Percentiles rank a stretch among this genome's conserved stretches.
phyloP scores from a whole-genome alignment of 345 rosid species.

The Erodium maritimum region DNA sequence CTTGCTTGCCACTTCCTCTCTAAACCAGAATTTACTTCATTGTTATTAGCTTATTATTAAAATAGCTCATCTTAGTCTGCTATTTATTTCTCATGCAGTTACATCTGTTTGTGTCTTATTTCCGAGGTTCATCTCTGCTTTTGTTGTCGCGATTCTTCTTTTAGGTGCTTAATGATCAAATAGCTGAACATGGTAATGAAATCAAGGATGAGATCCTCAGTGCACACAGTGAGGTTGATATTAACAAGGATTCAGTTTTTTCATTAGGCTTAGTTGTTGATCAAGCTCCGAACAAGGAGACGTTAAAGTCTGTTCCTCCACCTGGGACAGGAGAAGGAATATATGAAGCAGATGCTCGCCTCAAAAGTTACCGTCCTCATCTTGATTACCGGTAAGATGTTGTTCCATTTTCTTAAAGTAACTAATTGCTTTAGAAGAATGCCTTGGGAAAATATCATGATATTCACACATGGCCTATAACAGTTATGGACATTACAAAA shows the following conservation, averaged over 20 bases:
- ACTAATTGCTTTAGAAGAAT: not conserved
- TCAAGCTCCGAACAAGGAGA: conserved; percentile 19
- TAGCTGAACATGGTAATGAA: conserved; percentile 32
- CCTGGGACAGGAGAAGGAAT: conserved; percentile 73
- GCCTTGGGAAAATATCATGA: not conserved
- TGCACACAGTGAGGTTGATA: conserved; percentile 17
- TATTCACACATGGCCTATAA: not conserved
- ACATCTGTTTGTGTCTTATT: too few relatives aligned
- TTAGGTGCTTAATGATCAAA: conserved; percentile 24
- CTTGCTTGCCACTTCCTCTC: not conserved
- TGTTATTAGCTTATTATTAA: too few relatives aligned
- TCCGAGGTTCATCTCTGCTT: not conserved
- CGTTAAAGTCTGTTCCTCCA: conserved; percentile 37
- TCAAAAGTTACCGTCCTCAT: conserved; percentile 45
- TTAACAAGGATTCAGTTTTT: conserved; percentile 18
- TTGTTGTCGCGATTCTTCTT: not conserved
- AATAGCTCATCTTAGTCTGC: too few relatives aligned
- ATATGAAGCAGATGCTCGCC: conserved; percentile 74
- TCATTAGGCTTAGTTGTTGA: conserved; percentile 16
- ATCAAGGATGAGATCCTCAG: conserved; percentile 1
- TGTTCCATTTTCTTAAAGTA: not conserved
- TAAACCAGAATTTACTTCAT: too few relatives aligned
- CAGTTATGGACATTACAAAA: conserved; percentile 62
- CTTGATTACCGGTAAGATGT: conserved; percentile 69
- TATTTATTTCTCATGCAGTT: too few relatives aligned